Conservation (phyloP, 208 protist species). For the Trichomonas tenax region DNA sequence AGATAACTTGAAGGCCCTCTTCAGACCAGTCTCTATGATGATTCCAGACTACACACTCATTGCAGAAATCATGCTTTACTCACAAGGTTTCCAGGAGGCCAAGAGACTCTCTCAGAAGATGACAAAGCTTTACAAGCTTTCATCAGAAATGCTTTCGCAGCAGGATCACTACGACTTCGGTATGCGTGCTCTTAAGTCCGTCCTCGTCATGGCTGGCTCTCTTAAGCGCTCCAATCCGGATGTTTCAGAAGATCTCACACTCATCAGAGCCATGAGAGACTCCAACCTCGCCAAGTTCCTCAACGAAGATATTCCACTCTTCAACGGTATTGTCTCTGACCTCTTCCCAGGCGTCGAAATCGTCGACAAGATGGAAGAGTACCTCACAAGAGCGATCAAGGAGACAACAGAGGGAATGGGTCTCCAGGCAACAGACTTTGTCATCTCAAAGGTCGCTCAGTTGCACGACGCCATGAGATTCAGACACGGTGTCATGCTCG, state of each 20-base stretch:
- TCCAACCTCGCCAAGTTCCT: slow-evolving; percentile 94
- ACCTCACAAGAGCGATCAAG: slow-evolving; percentile 65
- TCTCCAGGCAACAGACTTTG: slow-evolving; percentile 34
- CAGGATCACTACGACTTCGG: slow-evolving; percentile 73
- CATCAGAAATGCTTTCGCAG: slow-evolving; percentile 83
- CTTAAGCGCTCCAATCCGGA: slow-evolving; percentile 81
- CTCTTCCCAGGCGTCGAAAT: slow-evolving; percentile 86
- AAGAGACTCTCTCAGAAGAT: slow-evolving; percentile 83
- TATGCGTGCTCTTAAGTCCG: slow-evolving; percentile 91
- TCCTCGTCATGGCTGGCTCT: slow-evolving; percentile 88
- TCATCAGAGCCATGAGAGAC: slow-evolving; percentile 41
- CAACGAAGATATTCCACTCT: slow-evolving; percentile 85
- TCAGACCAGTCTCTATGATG: slow-evolving; percentile 88
- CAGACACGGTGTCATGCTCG: slow-evolving; percentile 64
- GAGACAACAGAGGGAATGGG: slow-evolving; percentile 52
- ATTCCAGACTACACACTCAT: slow-evolving; percentile 91
- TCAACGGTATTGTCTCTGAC: slow-evolving; percentile 87
- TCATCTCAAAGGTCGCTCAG: slow-evolving; percentile 26
- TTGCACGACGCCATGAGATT: slow-evolving; percentile 23
- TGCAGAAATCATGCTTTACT: slow-evolving; percentile 88
- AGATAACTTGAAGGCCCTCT: slow-evolving; percentile 87
- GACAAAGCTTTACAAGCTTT: slow-evolving; percentile 89
- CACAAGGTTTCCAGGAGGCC: slow-evolving; percentile 80
- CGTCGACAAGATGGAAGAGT: slow-evolving; percentile 67
- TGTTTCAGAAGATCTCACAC: slow-evolving; percentile 80